Evolutionary conservation across 371 early-diverging fungal species (phyloP).

Genomic region (Mucor mucedo): DNA sequence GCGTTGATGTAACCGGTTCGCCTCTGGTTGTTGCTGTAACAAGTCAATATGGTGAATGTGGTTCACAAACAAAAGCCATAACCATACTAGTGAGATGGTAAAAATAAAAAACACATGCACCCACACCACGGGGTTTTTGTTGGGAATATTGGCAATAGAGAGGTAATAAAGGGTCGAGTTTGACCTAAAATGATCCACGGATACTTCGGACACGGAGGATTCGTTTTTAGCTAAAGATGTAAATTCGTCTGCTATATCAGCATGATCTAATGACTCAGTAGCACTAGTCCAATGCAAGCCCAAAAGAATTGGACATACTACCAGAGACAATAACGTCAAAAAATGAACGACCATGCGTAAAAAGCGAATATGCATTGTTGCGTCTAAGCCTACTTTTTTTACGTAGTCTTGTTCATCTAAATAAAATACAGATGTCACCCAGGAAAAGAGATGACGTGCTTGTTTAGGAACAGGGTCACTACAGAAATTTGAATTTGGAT

Average conservation of each 20-base stretch:
- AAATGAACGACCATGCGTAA: constrained; percentile 70
- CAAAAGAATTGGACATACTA: constrained; percentile 55
- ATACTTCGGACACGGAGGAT: not conserved
- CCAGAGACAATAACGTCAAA: constrained; percentile 46
- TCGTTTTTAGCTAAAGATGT: constrained; percentile 22
- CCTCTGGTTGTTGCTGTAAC: constrained; percentile 18
- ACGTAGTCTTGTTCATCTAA: constrained; percentile 53
- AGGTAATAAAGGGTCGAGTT: constrained; percentile 47
- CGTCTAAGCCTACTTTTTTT: constrained; percentile 65
- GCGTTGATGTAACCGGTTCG: constrained; percentile 14
- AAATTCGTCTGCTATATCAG: constrained; percentile 23
- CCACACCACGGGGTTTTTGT: constrained; percentile 39
- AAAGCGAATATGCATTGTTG: constrained; percentile 71
- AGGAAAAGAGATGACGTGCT: constrained; percentile 54
- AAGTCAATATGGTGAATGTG: constrained; percentile 52
- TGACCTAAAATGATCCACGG: constrained; percentile 36
- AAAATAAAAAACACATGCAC: constrained; percentile 49
- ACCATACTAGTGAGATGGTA: constrained; percentile 42
- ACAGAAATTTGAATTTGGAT: not conserved
- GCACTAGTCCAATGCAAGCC: constrained; percentile 56
- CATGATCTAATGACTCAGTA: constrained; percentile 1
- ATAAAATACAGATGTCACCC: constrained; percentile 43
- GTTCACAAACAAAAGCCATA: constrained; percentile 57
- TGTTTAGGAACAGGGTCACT: constrained; percentile 50
- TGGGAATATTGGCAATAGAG: constrained; percentile 51